These are phyloP conservation scores for Lactifluus rugatus DNA, from an alignment of 768 basidiomycete species.

Conservation along the genomic window DNA sequence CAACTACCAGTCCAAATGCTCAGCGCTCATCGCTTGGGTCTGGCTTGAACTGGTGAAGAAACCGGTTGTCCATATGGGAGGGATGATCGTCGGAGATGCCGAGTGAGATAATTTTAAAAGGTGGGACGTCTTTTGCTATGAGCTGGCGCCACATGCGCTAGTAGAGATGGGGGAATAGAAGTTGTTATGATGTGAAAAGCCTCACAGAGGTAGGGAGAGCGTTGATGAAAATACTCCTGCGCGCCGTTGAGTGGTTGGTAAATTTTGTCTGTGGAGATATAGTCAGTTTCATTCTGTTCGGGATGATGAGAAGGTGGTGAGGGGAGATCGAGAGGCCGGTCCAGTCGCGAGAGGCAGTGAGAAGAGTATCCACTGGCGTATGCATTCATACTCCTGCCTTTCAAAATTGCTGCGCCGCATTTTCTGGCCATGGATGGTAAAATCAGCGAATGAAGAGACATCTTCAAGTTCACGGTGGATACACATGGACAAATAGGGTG, in stretches of 20 bases:
- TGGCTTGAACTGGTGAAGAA: constrained; percentile 77
- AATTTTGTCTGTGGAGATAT: constrained; percentile 9
- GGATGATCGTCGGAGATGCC: constrained; percentile 90
- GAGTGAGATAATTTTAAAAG: constrained; percentile 89
- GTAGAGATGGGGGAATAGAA: constrained; percentile 75
- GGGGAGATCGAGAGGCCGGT: too few relatives aligned
- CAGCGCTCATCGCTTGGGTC: constrained; percentile 37
- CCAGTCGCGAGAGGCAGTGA: too few relatives aligned
- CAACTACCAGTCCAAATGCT: constrained; percentile 67
- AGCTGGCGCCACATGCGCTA: constrained; percentile 84
- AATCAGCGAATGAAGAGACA: too few relatives aligned
- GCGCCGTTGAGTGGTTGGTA: constrained; percentile 66
- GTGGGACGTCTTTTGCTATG: constrained; percentile 56
- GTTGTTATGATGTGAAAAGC: constrained; percentile 75
- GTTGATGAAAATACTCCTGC: constrained; percentile 81
- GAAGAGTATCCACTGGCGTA: too few relatives aligned
- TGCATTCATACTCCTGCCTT: too few relatives aligned
- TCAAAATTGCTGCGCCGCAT: too few relatives aligned
- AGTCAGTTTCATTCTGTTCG: neutral
- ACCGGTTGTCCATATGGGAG: constrained; percentile 84
- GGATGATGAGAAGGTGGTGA: too few relatives aligned
- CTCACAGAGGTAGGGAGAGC: constrained; percentile 95
- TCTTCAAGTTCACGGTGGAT: too few relatives aligned
- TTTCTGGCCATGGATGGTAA: too few relatives aligned
- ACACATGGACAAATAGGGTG: too few relatives aligned